A percentile compares a stretch with the other conserved stretches of the same genome.
These are phyloP conservation scores for Pestalotiopsis sp. DNA, from an alignment of 2,329 filamentous ascomycete genomes.

Conservation along the genomic window DNA sequence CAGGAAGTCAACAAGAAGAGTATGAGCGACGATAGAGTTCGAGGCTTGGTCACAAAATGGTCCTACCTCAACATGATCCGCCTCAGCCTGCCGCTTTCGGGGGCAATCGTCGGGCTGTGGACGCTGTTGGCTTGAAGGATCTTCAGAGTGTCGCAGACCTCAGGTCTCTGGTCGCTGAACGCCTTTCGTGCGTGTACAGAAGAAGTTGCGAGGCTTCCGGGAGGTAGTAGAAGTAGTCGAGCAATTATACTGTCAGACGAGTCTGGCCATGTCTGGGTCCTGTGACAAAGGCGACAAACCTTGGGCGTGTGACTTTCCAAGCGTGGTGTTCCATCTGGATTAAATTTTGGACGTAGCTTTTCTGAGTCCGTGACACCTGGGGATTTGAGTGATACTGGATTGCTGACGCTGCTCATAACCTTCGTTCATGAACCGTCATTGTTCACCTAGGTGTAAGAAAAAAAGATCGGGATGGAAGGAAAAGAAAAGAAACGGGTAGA, in stretches of 20 bases:
- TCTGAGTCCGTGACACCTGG: neutral
- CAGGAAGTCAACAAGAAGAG: conserved; percentile 9
- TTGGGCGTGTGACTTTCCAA: neutral
- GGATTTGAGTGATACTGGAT: neutral
- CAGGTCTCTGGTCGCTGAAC: neutral
- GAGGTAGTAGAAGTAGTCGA: neutral
- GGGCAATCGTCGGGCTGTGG: conserved; percentile 32
- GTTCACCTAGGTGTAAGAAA: neutral
- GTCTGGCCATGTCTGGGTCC: neutral
- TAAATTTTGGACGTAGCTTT: neutral
- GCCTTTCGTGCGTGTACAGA: neutral
- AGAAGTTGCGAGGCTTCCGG: neutral
- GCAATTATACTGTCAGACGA: neutral
- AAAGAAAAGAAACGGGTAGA: neutral
- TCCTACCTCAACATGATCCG: conserved; percentile 27
- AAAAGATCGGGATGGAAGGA: neutral
- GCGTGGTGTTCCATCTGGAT: neutral
- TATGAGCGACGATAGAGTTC: conserved; percentile 26
- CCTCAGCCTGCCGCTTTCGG: conserved; percentile 27
- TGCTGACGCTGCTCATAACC: neutral
- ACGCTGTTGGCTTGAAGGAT: conserved; percentile 22
- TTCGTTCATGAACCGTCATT: neutral
- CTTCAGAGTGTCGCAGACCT: neutral
- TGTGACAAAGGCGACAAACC: neutral
- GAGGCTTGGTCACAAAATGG: conserved; percentile 29